Evolutionary conservation across 2,329 filamentous ascomycete species (phyloP), one percentile per base, ranked within the genome.

Genomic region (Mariannaea sp.): DNA sequence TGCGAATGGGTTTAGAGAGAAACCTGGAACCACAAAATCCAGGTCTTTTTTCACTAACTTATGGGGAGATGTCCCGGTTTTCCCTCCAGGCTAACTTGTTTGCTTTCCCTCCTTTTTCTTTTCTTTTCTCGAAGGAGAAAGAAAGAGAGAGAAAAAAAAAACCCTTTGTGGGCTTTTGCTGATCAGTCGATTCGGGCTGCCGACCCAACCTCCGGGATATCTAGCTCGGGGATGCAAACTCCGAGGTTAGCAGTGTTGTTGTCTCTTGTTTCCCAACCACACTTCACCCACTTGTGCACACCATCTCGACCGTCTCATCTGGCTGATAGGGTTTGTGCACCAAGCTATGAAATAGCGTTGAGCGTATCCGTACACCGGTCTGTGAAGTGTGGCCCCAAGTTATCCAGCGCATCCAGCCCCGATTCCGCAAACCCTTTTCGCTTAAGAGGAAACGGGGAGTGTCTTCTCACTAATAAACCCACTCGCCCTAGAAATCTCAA

Each of bases 261-360:
- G 14, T 32, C 26, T 26, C 22, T 24, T 17, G 38, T 48, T 16
- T 14, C 12, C 45, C 45, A 54, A 40, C 45, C 44, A 54, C 51
- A 49, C 46, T 17, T 22, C 14, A 17, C 19, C 33, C 45, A 35
- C 24, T 20, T 12, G 30, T 35, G 6, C 43, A 41, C 35, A 48
- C 35, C 45, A 19, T 48, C 35, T 47, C 33, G 10, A n/a, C 33
- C 20, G 17, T 12, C 19, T 33, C n/a, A 12, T 26, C 46, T 41
- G 26, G 51, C 45, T 20, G 46, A 54, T 54, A 54, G 51, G 49
- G 51, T 54, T 54, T 54, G 20, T 20, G 17, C 35, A 39, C 35
- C 35, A 19, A 22, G 3, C 14, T 19, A 19, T 39, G 13, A 19
- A 8, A 13, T 39, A 27, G 43, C 42, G 35, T 38, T 20, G 42